Percentiles rank a stretch among this genome's conserved stretches.
Conservation (phyloP, 2,329 filamentous ascomycete genomes). For the Juglanconis oblonga region DNA sequence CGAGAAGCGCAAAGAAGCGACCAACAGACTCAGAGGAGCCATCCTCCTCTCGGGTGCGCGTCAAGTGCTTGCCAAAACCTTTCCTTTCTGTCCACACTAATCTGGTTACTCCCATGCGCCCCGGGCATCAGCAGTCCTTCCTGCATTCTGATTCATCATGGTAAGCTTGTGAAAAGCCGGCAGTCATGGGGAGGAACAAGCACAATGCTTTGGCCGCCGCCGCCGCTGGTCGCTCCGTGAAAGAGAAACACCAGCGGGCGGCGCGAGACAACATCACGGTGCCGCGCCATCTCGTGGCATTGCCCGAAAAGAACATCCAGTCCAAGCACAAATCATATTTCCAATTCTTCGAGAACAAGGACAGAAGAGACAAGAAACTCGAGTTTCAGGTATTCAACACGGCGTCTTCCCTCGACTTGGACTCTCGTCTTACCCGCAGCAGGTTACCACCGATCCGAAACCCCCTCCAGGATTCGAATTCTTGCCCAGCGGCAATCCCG, state of each 20-base stretch:
- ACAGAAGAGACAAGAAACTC: slow-evolving; percentile 60
- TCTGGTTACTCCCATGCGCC: background rate
- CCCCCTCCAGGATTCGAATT: slow-evolving; percentile 63
- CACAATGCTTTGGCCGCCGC: slow-evolving; percentile 19
- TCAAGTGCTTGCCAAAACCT: slow-evolving; percentile 6
- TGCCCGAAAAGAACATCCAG: slow-evolving; percentile 32
- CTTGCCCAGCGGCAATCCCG: slow-evolving; percentile 60
- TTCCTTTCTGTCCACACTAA: slow-evolving; percentile 6
- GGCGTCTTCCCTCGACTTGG: background rate
- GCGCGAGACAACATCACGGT: slow-evolving; percentile 24
- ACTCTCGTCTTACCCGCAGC: slow-evolving; percentile 20
- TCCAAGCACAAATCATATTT: slow-evolving; percentile 61
- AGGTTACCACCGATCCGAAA: slow-evolving; percentile 50
- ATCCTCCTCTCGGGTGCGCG: background rate
- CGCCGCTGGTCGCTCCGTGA: slow-evolving; percentile 26
- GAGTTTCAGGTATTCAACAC: slow-evolving; percentile 52
- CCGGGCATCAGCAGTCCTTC: slow-evolving; percentile 45
- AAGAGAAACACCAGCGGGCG: slow-evolving; percentile 30
- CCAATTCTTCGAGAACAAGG: slow-evolving; percentile 62
- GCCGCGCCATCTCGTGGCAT: slow-evolving; percentile 27
- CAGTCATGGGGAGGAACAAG: slow-evolving; percentile 22
- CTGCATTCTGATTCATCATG: slow-evolving; percentile 96
- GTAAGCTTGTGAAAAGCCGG: slow-evolving; percentile 42
- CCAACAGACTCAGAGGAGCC: background rate
- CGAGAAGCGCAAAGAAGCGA: slow-evolving; percentile 2